Evolutionary conservation across 2,329 filamentous ascomycete genomes (phyloP).

Genomic region (Periglandula ipomoeae): DNA sequence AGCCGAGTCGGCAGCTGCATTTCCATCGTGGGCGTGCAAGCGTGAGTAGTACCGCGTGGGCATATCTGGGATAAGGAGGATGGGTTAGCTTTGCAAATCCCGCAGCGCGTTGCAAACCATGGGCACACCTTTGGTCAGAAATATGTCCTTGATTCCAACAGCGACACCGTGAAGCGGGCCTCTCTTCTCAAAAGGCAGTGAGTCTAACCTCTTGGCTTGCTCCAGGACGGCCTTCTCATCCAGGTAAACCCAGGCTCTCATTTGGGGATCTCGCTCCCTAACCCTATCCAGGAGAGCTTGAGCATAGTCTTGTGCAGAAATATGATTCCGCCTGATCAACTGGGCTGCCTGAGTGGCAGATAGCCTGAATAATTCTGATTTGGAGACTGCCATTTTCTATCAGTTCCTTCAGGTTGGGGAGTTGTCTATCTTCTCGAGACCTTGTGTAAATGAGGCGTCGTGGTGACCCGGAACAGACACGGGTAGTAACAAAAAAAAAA

Average conservation of each 20-base stretch:
- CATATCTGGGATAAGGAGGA: conserved; percentile 31
- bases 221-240: conserved; percentile 35
- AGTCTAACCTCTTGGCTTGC: conserved; percentile 41
- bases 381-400: conserved; percentile 1
- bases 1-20: conserved; percentile 40
- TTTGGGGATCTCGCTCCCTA: conserved; percentile 29
- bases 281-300: conserved; percentile 37
- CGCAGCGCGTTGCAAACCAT: neutral
- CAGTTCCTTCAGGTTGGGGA: neutral
- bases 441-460: too few species aligned
- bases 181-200: conserved; percentile 34
- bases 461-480: too few species aligned
- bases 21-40: conserved; percentile 36
- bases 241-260: conserved; percentile 43
- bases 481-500: too few species aligned
- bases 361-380: conserved; percentile 4
- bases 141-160: conserved; percentile 52
- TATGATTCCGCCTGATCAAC: conserved; percentile 8
- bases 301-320: conserved; percentile 41
- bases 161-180: conserved; percentile 49
- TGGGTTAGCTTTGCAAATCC: neutral
- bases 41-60: conserved; percentile 47
- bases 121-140: conserved; percentile 41
- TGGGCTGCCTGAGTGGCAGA: conserved; percentile 7
- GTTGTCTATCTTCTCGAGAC: too few species aligned